Evolutionary conservation across 495 filamentous ascomycete genomes (phyloP).

Genomic region (Aspergillus sclerotioniger): DNA sequence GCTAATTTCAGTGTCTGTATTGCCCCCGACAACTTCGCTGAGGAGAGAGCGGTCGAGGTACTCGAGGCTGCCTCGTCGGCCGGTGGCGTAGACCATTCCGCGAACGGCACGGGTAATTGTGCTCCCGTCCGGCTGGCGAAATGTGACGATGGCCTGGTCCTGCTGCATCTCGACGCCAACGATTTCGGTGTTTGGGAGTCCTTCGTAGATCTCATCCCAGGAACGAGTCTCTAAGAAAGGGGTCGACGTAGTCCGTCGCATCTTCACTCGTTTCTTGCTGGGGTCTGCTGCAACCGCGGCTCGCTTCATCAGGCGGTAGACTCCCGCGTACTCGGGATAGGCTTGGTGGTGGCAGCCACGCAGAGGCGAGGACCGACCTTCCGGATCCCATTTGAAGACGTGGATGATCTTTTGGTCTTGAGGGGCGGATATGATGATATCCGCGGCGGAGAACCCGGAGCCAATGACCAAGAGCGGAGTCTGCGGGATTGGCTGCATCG

Average conservation of each 20-base stretch:
- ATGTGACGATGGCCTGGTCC: slow-evolving; percentile 40
- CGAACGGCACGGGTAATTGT: slow-evolving; percentile 44
- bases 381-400: slow-evolving; percentile 60
- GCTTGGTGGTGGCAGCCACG: slow-evolving; percentile 62
- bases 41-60: slow-evolving; percentile 54
- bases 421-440: slow-evolving; percentile 58
- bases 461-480: slow-evolving; percentile 57
- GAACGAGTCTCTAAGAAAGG: slow-evolving; percentile 45
- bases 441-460: slow-evolving; percentile 65
- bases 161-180: slow-evolving; percentile 35
- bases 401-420: slow-evolving; percentile 56
- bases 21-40: slow-evolving; percentile 45
- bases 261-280: slow-evolving; percentile 22
- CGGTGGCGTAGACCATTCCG: slow-evolving; percentile 59
- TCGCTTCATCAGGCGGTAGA: slow-evolving; percentile 64
- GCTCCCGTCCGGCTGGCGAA: slow-evolving; percentile 47
- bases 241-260: slow-evolving; percentile 38
- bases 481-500: slow-evolving; percentile 21
- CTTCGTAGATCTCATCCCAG: slow-evolving; percentile 57
- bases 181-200: slow-evolving; percentile 57
- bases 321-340: slow-evolving; percentile 64
- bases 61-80: slow-evolving; percentile 55
- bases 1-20: slow-evolving; percentile 21
- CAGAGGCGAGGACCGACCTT: slow-evolving; percentile 56
- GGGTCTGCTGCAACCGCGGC: slow-evolving; percentile 35